phyloP scores from a whole-genome alignment of 1,284 basidiomycete species.

The Hymenochaete sp. region DNA sequence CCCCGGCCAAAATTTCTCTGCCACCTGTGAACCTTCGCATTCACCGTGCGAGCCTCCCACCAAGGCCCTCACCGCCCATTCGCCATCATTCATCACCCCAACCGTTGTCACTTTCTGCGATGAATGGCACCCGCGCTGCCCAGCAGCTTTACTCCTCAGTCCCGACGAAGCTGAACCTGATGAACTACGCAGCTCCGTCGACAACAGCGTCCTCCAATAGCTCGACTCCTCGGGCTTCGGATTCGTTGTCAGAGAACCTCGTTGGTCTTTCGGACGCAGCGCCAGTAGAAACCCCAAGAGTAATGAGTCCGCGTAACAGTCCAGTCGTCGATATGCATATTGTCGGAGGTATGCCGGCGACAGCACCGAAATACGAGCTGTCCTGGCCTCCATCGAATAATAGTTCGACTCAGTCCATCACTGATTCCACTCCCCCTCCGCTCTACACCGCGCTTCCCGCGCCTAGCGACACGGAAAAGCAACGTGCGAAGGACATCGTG shows the following conservation, averaged over 20 bases:
- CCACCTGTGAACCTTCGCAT: slow-evolving; percentile 8
- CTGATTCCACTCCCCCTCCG: slow-evolving; percentile 12
- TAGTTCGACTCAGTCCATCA: slow-evolving; percentile 11
- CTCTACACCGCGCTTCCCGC: slow-evolving; percentile 11
- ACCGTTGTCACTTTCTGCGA: slow-evolving; percentile 8
- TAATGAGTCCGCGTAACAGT: background rate
- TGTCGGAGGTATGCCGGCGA: slow-evolving; percentile 16
- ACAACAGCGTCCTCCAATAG: slow-evolving; percentile 24
- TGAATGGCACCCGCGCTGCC: slow-evolving; percentile 5
- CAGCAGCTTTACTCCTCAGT: slow-evolving; percentile 13
- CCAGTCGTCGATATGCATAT: no score
- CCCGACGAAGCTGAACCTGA: slow-evolving; percentile 35
- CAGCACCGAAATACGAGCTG: slow-evolving; percentile 10
- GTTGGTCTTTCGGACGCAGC: slow-evolving; percentile 10
- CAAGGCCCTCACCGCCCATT: slow-evolving; percentile 6
- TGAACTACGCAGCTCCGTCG: slow-evolving; percentile 41
- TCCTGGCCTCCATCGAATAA: slow-evolving; percentile 11
- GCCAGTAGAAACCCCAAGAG: background rate
- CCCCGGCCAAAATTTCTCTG: slow-evolving; percentile 10
- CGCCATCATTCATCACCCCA: slow-evolving; percentile 13
- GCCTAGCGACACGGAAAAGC: slow-evolving; percentile 9
- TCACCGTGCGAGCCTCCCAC: slow-evolving; percentile 9
- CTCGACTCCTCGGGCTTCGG: slow-evolving; percentile 1
- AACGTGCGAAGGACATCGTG: slow-evolving; percentile 12
- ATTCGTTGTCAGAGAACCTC: slow-evolving; percentile 2